Evolutionary conservation across 306 rosid genomes (phyloP), one percentile per base, ranked within the genome.

Genomic region (Ammopiptanthus mongolicus): DNA sequence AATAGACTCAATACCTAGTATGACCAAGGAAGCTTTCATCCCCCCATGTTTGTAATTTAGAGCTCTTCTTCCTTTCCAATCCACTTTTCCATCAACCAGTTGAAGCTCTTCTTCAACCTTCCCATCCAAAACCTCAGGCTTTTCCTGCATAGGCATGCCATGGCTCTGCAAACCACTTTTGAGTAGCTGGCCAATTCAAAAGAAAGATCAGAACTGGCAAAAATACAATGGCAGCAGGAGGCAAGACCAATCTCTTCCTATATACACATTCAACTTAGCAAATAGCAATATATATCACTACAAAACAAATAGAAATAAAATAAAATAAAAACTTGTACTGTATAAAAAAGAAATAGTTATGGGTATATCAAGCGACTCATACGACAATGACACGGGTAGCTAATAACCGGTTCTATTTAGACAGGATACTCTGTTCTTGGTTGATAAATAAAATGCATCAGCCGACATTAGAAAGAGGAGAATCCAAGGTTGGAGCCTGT

Each of bases 1-100:
- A n/a, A n/a, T n/a, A n/a, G n/a, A n/a, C n/a, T n/a, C n/a, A n/a
- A n/a, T n/a, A n/a, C 98, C 88, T 67, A 91, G 79, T 75, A 90
- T 77, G 78, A 89, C 83, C 36, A 82, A 14, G 61, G 91, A 57
- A 60, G 85, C 76, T 82, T 13, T 78, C 62, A 69, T 44, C 22
- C 98, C 98, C 6, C 98, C 98, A 83, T 95, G 97, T 65, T 83
- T 80, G 77, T 84, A 13, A 55, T 81, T 91, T 39, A 83, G 47
- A 77, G 93, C 98, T 15, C 65, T 29, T 71, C 93, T 95, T 88
- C 97, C 97, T 82, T 88, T 91, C 98, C 98, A 95, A 65, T 95
- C 98, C 76, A 90, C 91, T 82, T 95, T 91, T 59, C 86, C 96
- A 69, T 88, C 91, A 74, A 88, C 88, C 2, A 83, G 33, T 42